Evolutionary conservation across 139 green algal genomes (phyloP), one percentile per base, ranked within the genome.

Genomic region (Limnomonas spitsbergensis): DNA sequence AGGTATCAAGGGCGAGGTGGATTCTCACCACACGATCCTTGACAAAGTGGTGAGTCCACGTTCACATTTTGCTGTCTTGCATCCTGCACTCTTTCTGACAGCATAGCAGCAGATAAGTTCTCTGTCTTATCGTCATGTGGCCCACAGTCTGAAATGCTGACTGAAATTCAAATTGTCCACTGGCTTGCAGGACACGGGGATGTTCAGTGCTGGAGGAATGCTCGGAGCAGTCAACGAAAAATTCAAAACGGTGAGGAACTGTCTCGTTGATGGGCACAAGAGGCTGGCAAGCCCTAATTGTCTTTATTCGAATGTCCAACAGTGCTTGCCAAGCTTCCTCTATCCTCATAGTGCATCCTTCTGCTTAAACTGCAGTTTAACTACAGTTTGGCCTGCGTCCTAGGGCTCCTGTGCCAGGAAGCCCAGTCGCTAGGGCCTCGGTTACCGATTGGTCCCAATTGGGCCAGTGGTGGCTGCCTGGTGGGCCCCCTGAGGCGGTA

Each of bases 41-140:
- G 91, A 94, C 38, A 79, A 73, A 40, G 90, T 94, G 91, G 89
- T 92, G 66, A n/a, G 86, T 37, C 2, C 6, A 1, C 26, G 24
- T 37, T 1, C 0, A 37, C 39, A n/a, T n/a, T n/a, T n/a, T n/a
- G n/a, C n/a, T n/a, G n/a, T 0, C 66, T 26, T 61, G 24, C 4
- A 27, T 40, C 34, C 38, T 68, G 73, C 2, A 20, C 2, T 69
- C n/a, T 53, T 36, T 4, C 2, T 27, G 2, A 35, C 40, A 42
- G 61, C 20, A 27, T 69, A 20, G 4, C 32, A n/a, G n/a, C n/a
- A 40, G 6, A 66, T 38, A 26, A 7, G 32, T 56, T 4, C 56
- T 69, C 26, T 69, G 56, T 34, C 4, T 39, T 24, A 3, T 6
- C 34, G 32, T 4, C 3, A 31, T 4, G 27, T 42, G 27, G 32